phyloP scores from a whole-genome alignment of 1,284 basidiomycete species.

The Ustilago tritici region DNA sequence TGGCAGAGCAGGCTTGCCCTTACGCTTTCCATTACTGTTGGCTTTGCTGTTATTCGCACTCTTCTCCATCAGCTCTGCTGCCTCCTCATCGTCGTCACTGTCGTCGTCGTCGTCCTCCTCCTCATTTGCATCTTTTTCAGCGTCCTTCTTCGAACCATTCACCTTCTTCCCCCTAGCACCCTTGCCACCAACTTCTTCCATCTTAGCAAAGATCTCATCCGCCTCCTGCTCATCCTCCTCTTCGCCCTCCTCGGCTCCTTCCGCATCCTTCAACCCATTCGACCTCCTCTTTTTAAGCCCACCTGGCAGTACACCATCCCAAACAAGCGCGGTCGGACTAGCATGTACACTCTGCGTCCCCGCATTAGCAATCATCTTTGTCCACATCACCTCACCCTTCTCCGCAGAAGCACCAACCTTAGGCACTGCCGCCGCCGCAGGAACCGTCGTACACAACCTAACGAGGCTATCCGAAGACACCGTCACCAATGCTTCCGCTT shows the following conservation, averaged over 20 bases:
- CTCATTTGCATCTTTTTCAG: neutral
- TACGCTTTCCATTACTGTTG: slow-evolving; percentile 9
- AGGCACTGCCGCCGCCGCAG: slow-evolving; percentile 19
- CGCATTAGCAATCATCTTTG: slow-evolving; percentile 24
- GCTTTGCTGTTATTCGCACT: neutral
- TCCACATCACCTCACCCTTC: slow-evolving; percentile 31
- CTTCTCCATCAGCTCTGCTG: slow-evolving; percentile 13
- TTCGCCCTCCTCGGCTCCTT: slow-evolving; percentile 32
- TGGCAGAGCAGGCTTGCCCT: slow-evolving; percentile 16
- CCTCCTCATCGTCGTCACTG: slow-evolving; percentile 20
- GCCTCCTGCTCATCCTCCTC: slow-evolving; percentile 31
- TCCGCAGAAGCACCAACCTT: slow-evolving; percentile 28
- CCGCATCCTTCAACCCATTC: slow-evolving; percentile 24
- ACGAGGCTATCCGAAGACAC: slow-evolving; percentile 45
- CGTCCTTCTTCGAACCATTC: neutral
- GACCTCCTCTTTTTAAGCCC: slow-evolving; percentile 4
- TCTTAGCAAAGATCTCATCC: slow-evolving; percentile 46
- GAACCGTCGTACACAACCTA: slow-evolving; percentile 23
- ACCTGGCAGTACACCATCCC: slow-evolving; percentile 45
- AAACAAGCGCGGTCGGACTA: slow-evolving; percentile 32
- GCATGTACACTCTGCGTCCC: slow-evolving; percentile 25
- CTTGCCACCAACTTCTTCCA: slow-evolving; percentile 37
- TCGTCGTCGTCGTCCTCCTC: slow-evolving; percentile 19
- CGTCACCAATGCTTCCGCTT: slow-evolving; percentile 23
- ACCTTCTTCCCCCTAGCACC: neutral